These are phyloP conservation scores for Backusella tarrabulga DNA, from an alignment of 192 early-diverging fungal genomes.

Conservation along the genomic window DNA sequence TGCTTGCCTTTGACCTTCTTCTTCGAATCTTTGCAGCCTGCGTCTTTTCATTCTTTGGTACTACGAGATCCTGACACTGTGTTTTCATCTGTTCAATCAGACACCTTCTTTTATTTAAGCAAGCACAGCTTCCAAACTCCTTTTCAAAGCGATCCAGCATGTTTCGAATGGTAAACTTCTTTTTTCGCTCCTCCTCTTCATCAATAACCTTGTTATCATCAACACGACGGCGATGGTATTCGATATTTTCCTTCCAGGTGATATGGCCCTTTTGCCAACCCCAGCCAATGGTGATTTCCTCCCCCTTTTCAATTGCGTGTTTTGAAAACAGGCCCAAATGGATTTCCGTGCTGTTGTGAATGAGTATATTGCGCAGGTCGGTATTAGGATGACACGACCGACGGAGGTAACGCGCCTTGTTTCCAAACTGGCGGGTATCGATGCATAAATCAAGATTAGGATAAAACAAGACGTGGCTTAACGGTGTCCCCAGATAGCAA, in stretches of 20 bases:
- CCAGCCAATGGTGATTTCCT: conserved; percentile 74
- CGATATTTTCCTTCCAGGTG: conserved; percentile 29
- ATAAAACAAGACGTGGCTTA: conserved; percentile 65
- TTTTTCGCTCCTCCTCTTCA: conserved; percentile 16
- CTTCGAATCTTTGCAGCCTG: background rate
- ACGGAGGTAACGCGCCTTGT: conserved; percentile 65
- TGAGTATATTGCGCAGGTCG: conserved; percentile 58
- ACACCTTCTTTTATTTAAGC: conserved; percentile 39
- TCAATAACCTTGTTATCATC: conserved; percentile 21
- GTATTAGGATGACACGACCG: conserved; percentile 69
- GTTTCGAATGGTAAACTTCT: conserved; percentile 32
- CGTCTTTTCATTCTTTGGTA: background rate
- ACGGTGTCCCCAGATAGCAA: conserved; percentile 58
- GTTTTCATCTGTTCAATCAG: conserved; percentile 40
- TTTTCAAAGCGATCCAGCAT: conserved; percentile 34
- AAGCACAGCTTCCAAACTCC: conserved; percentile 47
- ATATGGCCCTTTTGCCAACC: conserved; percentile 59
- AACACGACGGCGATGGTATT: conserved; percentile 17
- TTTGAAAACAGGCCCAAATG: conserved; percentile 68
- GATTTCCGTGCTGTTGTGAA: conserved; percentile 47
- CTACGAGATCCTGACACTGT: conserved; percentile 12
- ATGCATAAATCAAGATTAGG: conserved; percentile 65
- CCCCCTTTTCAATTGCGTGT: conserved; percentile 51
- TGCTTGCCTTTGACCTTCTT: background rate
- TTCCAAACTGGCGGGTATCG: conserved; percentile 67